Percentiles rank a stretch among this genome's conserved stretches.
Evolutionary conservation across 192 early-diverging fungal genomes (phyloP).

Genomic region (Coemansia sp.): DNA sequence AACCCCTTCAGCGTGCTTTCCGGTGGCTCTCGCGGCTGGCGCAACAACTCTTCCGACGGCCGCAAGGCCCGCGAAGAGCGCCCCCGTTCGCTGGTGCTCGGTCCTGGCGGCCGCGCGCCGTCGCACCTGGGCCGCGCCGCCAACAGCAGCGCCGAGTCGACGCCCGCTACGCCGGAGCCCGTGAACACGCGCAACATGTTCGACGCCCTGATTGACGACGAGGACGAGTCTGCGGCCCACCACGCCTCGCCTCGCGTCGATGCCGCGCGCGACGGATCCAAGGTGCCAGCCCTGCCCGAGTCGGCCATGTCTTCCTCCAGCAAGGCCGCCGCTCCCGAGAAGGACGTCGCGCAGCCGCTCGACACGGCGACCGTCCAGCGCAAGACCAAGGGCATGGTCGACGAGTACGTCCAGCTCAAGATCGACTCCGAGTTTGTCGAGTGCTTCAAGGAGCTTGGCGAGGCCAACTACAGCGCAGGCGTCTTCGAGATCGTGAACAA

Average conservation of each 20-base stretch:
- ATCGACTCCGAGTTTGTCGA: conserved; percentile 61
- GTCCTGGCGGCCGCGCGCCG: conserved; percentile 42
- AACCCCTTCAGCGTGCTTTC: conserved; percentile 49
- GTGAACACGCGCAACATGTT: conserved; percentile 52
- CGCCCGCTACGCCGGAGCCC: conserved; percentile 47
- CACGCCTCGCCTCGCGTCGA: conserved; percentile 38
- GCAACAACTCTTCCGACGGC: conserved; percentile 47
- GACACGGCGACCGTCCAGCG: conserved; percentile 53
- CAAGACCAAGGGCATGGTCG: conserved; percentile 57
- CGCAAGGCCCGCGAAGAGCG: conserved; percentile 43
- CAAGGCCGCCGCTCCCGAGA: conserved; percentile 17
- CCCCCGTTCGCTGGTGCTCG: conserved; percentile 14
- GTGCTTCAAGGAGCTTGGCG: conserved; percentile 69
- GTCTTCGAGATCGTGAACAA: conserved; percentile 61
- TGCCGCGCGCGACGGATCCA: conserved; percentile 25
- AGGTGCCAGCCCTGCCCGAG: conserved; percentile 16
- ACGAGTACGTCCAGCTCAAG: conserved; percentile 61
- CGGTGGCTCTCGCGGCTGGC: conserved; percentile 53
- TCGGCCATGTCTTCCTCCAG: conserved; percentile 15
- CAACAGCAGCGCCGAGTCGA: conserved; percentile 36
- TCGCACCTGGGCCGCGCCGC: conserved; percentile 37
- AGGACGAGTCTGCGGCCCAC: conserved; percentile 21
- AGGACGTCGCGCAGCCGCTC: conserved; percentile 24
- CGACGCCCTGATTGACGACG: conserved; percentile 43
- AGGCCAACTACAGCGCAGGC: conserved; percentile 55